Percentiles rank a stretch among this genome's conserved stretches.
phyloP scores from a whole-genome alignment of 1,284 basidiomycete species.

The Fomitopsis betulina region DNA sequence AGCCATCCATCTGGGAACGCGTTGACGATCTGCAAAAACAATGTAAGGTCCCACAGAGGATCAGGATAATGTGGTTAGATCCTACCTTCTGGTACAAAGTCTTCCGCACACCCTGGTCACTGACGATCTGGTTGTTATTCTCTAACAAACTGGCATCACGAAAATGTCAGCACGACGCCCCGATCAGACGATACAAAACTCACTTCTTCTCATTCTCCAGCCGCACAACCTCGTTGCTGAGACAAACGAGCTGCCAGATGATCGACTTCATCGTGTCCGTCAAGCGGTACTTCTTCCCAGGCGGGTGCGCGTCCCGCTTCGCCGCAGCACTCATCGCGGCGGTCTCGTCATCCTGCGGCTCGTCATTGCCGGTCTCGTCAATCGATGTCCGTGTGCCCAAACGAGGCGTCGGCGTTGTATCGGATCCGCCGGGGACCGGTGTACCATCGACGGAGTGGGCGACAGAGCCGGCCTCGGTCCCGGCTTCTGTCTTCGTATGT shows the following conservation, averaged over 20 bases:
- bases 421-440: constrained; percentile 20
- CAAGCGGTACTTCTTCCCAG: constrained; percentile 65
- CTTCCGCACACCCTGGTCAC: constrained; percentile 76
- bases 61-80: too few species aligned
- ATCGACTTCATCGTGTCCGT: constrained; percentile 72
- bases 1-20: constrained; percentile 77
- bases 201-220: constrained; percentile 85
- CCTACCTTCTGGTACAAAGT: constrained; percentile 69
- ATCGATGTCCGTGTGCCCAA: constrained; percentile 17
- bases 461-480: constrained; percentile 21
- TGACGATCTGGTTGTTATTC: constrained; percentile 61
- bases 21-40: constrained; percentile 49
- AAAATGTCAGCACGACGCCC: not conserved
- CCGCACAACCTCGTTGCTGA: constrained; percentile 77
- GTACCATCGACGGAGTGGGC: constrained; percentile 33
- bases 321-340: constrained; percentile 23
- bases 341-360: constrained; percentile 28
- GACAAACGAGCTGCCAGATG: constrained; percentile 73
- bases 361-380: constrained; percentile 21
- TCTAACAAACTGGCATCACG: constrained; percentile 49
- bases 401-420: constrained; percentile 20
- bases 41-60: not conserved
- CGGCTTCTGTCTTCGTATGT: constrained; percentile 38
- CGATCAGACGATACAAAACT: constrained; percentile 24
- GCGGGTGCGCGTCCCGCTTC: constrained; percentile 49